Conservation (phyloP, 139 green algal species). For the Coccomyxa sp. region DNA sequence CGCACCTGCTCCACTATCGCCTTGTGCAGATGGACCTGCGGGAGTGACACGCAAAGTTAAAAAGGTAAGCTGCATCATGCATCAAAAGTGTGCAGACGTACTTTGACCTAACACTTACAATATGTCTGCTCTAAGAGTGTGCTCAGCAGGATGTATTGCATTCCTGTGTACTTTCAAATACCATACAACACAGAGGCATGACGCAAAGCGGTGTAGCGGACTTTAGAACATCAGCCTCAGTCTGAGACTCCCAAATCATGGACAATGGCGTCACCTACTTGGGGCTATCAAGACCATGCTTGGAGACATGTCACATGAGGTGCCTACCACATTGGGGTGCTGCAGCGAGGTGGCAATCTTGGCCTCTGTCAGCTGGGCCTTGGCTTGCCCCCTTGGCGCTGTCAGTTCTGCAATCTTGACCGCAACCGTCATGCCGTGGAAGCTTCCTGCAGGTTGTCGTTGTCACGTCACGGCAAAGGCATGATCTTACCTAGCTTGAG, state of each 20-base stretch:
- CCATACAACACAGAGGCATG: no score
- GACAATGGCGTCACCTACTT: no score
- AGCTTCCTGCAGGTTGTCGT: neutral
- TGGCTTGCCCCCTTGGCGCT: neutral
- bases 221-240: no score
- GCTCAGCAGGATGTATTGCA: no score
- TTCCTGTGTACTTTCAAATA: no score
- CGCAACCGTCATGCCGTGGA: neutral
- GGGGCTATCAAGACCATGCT: neutral
- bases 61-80: no score
- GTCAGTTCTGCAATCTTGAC: neutral
- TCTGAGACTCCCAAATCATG: no score
- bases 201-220: no score
- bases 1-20: neutral
- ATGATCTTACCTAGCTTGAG: neutral
- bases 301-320: neutral
- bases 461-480: no score
- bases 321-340: slow-evolving; percentile 7
- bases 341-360: neutral
- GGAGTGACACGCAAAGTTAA: neutral
- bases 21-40: neutral
- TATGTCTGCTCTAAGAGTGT: no score
- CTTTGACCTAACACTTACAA: no score
- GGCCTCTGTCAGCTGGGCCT: neutral
- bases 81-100: no score